phyloP scores from a whole-genome alignment of 1,284 basidiomycete species.

The Trametes polyzona region DNA sequence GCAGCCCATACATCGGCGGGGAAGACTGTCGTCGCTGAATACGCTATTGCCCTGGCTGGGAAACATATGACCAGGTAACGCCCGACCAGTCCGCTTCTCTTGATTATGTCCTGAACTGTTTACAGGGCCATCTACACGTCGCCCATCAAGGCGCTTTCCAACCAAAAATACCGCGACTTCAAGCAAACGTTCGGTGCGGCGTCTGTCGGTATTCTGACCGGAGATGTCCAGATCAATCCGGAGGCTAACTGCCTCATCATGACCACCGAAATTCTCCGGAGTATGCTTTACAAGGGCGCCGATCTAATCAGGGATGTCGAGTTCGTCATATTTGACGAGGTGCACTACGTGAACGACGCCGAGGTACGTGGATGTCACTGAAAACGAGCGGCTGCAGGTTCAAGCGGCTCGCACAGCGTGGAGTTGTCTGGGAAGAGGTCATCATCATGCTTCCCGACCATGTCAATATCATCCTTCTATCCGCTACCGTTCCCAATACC shows the following conservation, averaged over 20 bases:
- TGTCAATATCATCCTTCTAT: constrained; percentile 95
- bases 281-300: constrained; percentile 99
- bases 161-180: constrained; percentile 99
- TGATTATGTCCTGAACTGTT: constrained; percentile 7
- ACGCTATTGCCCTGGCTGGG: constrained; percentile 94
- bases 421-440: constrained; percentile 99
- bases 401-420: constrained; percentile 64
- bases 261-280: constrained; percentile 99
- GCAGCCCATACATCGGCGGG: constrained; percentile 99
- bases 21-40: constrained; percentile 99
- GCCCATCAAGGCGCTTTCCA: constrained; percentile 98
- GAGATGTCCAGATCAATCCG: constrained; percentile 99
- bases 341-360: constrained; percentile 99
- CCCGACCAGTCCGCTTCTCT: constrained; percentile 4
- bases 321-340: constrained; percentile 99
- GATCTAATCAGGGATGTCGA: constrained; percentile 99
- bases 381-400: neutral
- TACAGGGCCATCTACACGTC: constrained; percentile 96
- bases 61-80: constrained; percentile 97
- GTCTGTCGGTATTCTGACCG: constrained; percentile 96
- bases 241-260: constrained; percentile 97
- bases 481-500: constrained; percentile 98
- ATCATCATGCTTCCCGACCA: constrained; percentile 99
- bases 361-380: constrained; percentile 65
- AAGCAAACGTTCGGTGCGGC: constrained; percentile 94